These are phyloP conservation scores for Lepiota venenata DNA, from an alignment of 768 basidiomycete species.

Conservation along the genomic window DNA sequence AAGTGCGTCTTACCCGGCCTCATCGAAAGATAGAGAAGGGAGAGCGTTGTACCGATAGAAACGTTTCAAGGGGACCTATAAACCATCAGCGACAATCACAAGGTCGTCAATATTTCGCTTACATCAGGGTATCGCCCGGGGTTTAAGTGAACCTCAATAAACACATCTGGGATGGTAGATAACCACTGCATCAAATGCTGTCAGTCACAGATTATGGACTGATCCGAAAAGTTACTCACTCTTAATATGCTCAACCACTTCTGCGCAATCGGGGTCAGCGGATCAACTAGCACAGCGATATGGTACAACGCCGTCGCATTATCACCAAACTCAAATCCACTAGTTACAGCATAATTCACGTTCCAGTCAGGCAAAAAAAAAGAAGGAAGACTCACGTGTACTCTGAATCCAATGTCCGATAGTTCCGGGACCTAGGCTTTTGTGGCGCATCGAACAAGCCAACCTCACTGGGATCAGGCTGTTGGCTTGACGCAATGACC, in stretches of 20 bases:
- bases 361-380: constrained; percentile 1
- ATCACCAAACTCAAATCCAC: constrained; percentile 70
- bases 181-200: constrained; percentile 48
- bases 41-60: constrained; percentile 84
- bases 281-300: constrained; percentile 76
- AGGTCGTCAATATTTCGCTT: constrained; percentile 13
- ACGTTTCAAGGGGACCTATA: constrained; percentile 82
- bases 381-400: constrained; percentile 52
- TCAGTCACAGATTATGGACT: neutral
- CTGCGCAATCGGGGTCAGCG: constrained; percentile 80
- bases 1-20: constrained; percentile 54
- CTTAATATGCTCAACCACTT: constrained; percentile 80
- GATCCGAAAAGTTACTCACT: constrained; percentile 34
- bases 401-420: constrained; percentile 53
- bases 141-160: constrained; percentile 77
- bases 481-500: constrained; percentile 65
- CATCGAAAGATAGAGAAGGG: constrained; percentile 57
- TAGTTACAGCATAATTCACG: constrained; percentile 26
- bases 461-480: constrained; percentile 68
- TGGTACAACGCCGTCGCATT: constrained; percentile 63
- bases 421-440: constrained; percentile 56
- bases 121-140: constrained; percentile 71
- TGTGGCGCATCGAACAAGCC: constrained; percentile 69
- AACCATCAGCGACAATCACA: neutral
- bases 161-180: constrained; percentile 56